Evolutionary conservation across 805 yeast genomes (phyloP).

Genomic region (Zygosaccharomyces siamensis): DNA sequence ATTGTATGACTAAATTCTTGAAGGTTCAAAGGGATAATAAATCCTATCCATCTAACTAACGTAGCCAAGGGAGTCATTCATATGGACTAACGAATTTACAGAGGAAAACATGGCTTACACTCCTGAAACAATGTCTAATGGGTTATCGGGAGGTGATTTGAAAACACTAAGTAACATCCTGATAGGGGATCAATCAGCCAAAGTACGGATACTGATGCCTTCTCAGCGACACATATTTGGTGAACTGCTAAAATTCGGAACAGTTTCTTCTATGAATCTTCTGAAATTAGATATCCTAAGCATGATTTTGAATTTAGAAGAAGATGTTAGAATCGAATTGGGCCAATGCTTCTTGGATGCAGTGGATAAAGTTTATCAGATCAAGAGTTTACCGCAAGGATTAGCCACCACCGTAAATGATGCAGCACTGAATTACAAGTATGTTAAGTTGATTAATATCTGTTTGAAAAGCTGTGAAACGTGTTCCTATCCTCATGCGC

Average conservation of each 20-base stretch:
- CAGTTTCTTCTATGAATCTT: slow-evolving; percentile 2
- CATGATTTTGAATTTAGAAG: slow-evolving; percentile 19
- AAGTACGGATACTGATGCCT: slow-evolving; percentile 13
- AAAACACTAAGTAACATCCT: slow-evolving; percentile 12
- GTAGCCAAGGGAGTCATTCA: not conserved
- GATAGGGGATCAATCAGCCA: slow-evolving; percentile 22
- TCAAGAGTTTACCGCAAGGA: slow-evolving; percentile 8
- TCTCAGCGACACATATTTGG: slow-evolving; percentile 6
- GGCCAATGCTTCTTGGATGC: slow-evolving; percentile 15
- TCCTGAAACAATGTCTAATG: not conserved
- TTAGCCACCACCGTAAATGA: slow-evolving; percentile 10
- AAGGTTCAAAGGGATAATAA: slow-evolving; percentile 1
- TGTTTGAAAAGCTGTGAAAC: slow-evolving; percentile 18
- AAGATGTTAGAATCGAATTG: slow-evolving; percentile 19
- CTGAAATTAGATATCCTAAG: slow-evolving; percentile 24
- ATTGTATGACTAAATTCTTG: not conserved
- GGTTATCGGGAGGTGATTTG: slow-evolving; percentile 6
- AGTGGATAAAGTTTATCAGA: slow-evolving; percentile 13
- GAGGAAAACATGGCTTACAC: not conserved
- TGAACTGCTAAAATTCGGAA: slow-evolving; percentile 11
- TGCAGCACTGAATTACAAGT: slow-evolving; percentile 15
- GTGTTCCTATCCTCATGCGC: slow-evolving; percentile 11
- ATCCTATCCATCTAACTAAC: not conserved
- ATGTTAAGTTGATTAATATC: slow-evolving; percentile 18
- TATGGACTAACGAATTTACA: not conserved